Base-by-base conservation (phyloP, 345 rosid genomes). In the Eucalyptus regnans region DNA sequence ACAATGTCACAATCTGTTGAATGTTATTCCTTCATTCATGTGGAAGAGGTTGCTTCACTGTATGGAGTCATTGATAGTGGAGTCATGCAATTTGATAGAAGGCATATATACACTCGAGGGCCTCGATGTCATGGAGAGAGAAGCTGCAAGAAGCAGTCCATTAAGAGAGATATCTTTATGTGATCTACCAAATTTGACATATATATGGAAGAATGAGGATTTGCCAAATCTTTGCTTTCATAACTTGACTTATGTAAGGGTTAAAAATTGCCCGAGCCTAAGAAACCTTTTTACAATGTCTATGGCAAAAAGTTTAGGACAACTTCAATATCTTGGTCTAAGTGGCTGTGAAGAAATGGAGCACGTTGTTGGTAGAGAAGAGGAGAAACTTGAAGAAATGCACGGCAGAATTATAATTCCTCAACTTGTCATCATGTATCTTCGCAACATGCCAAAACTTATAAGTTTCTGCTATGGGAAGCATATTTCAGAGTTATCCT, bases 251-350 rank as follows among this genome's bases (percentile, higher is more conserved):
- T 54, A 9, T 54, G 4, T 54, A 54, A 54, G 1, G 8, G 60
- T 64, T 14, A 4, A 64, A 16, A 33, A 64, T 31, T 64, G 76
- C 10, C 10, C 37, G 1, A 0, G 1, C 8, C 5, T n/a, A 1
- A 64, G 5, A n/a, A 64, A n/a, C 41, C 41, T 66, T 66, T 66
- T 66, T n/a, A 66, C 41, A n/a, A 15, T 66, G 22, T 14, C 20
- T 14, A n/a, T 66, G 41, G 5, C 6, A 15, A n/a, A n/a, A 66
- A 66, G 41, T 66, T 8, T n/a, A 5, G 76, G 17, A 1, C 41
- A n/a, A 64, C 37, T 31, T 6, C 76, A 66, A 4, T 15, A 14
- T 66, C 76, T 60, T 25, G 7, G 27, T 11, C n/a, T 27, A 6
- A 17, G 20, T 66, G 76, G 22, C 2, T 66, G 11, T n/a, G 76